Base-by-base conservation (phyloP, 2,329 filamentous ascomycete species). In the Metarhizium brunneum region DNA sequence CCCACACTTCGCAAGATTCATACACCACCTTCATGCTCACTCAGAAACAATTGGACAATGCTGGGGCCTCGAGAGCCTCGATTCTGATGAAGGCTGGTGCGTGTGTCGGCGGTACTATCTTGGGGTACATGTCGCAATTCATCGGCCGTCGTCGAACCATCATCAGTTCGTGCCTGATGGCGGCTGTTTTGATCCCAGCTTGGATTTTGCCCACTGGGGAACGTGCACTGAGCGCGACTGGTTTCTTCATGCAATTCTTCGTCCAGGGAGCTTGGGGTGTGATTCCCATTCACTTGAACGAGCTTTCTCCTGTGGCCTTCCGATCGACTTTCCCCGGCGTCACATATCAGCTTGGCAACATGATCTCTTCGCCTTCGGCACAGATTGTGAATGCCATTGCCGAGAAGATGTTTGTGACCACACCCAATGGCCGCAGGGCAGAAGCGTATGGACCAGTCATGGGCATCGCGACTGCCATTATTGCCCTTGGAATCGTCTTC, bases 21-120 rank as follows among this genome's bases (percentile, higher is more conserved):
- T 92, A 91, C 73, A 90, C 88, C 0, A 91, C 88, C 3, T 90
- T 91, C 67, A 87, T 92, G 85, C 76, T 86, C 43, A 79, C 78
- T 4, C 79, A 89, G 62, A 91, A 92, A 70, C 82, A 84, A 59
- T 76, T 92, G 57, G 64, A 76, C 54, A 86, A 88, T 63, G 65
- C 73, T 1, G 77, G 76, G 1, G 85, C 87, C 4, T 86, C 80
- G 7, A 82, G 86, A n/a, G 87, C 87, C 16, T 86, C 82, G n/a
- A 91, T 92, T 61, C 70, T 92, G 57, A 90, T 90, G 84, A 91
- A 91, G 72, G 83, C 80, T 1, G 88, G 88, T 30, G 87, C 88
- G 47, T 88, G 86, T 62, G 81, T 90, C 1, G 88, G 87, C 38
- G 87, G 87, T 30, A 85, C 83, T 47, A 81, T 87, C 58, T 80